Percentiles rank a stretch among this genome's conserved stretches.
These are phyloP conservation scores for Pichia sp. DNA, from an alignment of 1,139 yeast genomes.

Conservation along the genomic window DNA sequence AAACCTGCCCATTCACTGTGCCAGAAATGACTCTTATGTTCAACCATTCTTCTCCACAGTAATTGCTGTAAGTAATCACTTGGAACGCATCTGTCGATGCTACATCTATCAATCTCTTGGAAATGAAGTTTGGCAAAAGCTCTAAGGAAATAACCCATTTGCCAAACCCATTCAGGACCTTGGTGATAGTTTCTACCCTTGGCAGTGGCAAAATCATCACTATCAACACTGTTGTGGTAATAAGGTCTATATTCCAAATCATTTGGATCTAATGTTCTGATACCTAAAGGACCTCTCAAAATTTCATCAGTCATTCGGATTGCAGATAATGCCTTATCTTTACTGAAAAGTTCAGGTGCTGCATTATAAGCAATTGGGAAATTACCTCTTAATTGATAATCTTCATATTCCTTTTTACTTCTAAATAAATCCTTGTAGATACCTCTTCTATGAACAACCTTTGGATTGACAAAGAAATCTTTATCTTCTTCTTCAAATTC, in stretches of 20 bases:
- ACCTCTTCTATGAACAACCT: slow-evolving; percentile 82
- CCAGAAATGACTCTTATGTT: slow-evolving; percentile 67
- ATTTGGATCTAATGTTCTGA: slow-evolving; percentile 88
- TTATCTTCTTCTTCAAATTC: slow-evolving; percentile 48
- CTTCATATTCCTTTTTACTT: slow-evolving; percentile 87
- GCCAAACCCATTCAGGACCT: slow-evolving; percentile 99
- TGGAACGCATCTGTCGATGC: slow-evolving; percentile 35
- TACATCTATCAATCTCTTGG: slow-evolving; percentile 30
- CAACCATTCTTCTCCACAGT: slow-evolving; percentile 55
- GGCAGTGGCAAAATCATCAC: slow-evolving; percentile 84
- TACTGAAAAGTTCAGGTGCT: slow-evolving; percentile 87
- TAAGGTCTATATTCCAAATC: slow-evolving; percentile 92
- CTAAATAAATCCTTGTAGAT: slow-evolving; percentile 84
- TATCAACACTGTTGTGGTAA: slow-evolving; percentile 78
- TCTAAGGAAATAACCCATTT: slow-evolving; percentile 79
- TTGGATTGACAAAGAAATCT: slow-evolving; percentile 58
- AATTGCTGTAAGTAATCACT: slow-evolving; percentile 38
- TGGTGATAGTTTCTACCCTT: slow-evolving; percentile 97
- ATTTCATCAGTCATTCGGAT: slow-evolving; percentile 66
- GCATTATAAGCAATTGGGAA: slow-evolving; percentile 90
- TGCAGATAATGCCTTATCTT: slow-evolving; percentile 59
- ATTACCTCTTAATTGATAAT: slow-evolving; percentile 90
- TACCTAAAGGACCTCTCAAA: slow-evolving; percentile 87
- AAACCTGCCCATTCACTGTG: slow-evolving; percentile 90
- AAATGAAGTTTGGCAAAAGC: slow-evolving; percentile 63